Base-by-base conservation (phyloP, 495 filamentous ascomycete genomes). In the Aspergillus incahuasiensis region DNA sequence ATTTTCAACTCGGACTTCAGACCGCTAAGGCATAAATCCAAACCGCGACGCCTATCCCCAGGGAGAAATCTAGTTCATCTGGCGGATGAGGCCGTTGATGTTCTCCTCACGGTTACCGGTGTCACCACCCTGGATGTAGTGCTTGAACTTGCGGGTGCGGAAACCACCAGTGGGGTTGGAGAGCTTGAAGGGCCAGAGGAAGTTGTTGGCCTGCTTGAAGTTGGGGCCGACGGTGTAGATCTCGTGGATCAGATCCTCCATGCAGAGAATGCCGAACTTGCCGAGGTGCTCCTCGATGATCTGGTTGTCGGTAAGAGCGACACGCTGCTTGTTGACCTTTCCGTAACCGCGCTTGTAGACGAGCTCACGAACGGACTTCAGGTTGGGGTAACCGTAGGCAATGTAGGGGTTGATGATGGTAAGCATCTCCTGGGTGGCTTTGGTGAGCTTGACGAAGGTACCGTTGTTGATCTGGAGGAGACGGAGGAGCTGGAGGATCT, bases 381-480 rank as follows among this genome's bases (percentile, higher is more conserved):
- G 87, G 83, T 96, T 96, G 77, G 94, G 95, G 81, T 96, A 96
- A 71, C 94, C 95, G 73, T 97, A 98, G 72, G 95, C 92, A 68
- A 97, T 87, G 85, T 90, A 97, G 66, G 92, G 92, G 83, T 97
- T 91, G 76, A 96, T 89, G 64, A 96, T 84, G 81, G 91, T 95
- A 71, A 97, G 82, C 92, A 97, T 97, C 84, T 96, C 91, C 64
- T 85, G 74, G 68, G 95, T 98, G 54, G 94, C 94, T 88, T 98
- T 97, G 79, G 91, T 97, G 65, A 97, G 80, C 68, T 87, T 88
- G 73, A 98, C 79, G 79, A 98, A 98, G 78, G 96, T 89, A 78
- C 92, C 95, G 77, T 94, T 97, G 91, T 98, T 98, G 88, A 98
- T 97, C 82, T 98, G 94, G 71, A 97, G 86, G 61, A 98, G 89